Percentiles rank a stretch among this genome's conserved stretches.
Evolutionary conservation across 176 grass and related monocot species (phyloP).

Genomic region (Juncus effusus): DNA sequence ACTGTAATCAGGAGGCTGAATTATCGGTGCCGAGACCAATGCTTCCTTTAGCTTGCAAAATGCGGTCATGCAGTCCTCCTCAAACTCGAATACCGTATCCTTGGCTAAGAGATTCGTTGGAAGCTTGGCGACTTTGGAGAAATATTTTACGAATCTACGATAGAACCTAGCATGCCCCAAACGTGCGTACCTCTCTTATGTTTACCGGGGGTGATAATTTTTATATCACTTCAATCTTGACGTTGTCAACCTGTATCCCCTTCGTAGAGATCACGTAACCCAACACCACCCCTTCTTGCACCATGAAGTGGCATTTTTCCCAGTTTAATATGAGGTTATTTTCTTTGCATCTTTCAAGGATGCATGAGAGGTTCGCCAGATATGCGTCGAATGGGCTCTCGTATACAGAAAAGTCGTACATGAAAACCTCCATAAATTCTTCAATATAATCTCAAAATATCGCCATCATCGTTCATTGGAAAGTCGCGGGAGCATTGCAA

Average conservation of each 20-base stretch:
- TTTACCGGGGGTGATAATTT: neutral
- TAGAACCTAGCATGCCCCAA: slow-evolving; percentile 4
- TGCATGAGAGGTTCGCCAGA: neutral
- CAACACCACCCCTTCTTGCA: neutral
- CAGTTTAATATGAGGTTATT: too few relatives aligned
- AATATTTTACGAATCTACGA: slow-evolving; percentile 1
- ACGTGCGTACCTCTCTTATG: neutral
- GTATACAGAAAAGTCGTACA: slow-evolving; percentile 7
- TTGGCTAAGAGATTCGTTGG: neutral
- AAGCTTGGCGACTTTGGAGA: neutral
- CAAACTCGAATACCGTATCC: slow-evolving; percentile 1
- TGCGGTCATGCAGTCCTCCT: neutral
- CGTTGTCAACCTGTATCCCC: neutral
- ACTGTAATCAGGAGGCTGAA: neutral
- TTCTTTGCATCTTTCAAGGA: neutral
- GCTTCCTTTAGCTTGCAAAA: neutral
- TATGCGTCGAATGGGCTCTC: neutral
- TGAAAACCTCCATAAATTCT: slow-evolving; percentile 3
- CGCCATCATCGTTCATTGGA: neutral
- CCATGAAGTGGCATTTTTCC: too few relatives aligned
- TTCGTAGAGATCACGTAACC: neutral
- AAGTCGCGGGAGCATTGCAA: neutral
- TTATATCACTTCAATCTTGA: neutral
- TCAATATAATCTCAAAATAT: neutral
- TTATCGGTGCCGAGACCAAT: too few relatives aligned